Base-by-base conservation (phyloP, 345 rosid species). In the Passiflora organensis region DNA sequence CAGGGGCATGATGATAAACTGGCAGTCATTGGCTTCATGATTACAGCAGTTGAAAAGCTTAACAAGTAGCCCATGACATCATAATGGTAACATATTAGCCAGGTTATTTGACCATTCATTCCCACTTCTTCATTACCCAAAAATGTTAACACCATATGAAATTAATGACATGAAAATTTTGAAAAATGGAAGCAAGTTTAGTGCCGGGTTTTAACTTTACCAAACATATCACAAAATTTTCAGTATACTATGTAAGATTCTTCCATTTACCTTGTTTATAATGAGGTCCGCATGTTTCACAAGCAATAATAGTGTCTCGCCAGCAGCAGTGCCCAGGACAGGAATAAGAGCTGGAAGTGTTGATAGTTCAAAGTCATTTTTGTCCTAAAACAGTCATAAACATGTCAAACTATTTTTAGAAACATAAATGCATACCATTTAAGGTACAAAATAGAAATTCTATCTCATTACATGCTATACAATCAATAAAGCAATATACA, bases 261-360 rank as follows among this genome's bases (percentile, higher is more conserved):
- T n/a, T 58, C 13, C 15, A 25, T 0, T 47, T 77, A 86, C 97
- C 97, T 89, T 93, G 77, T 74, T 85, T 55, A 70, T 80, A 55
- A 93, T 89, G 72, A 86, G 91, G 53, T 93, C 96, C n/a, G 95
- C 89, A 47, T 79, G 84, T 80, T 82, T 89, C 64, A 89, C 82
- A 70, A 93, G 91, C 77, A 93, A 69, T 70, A 93, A 78, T 45
- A 89, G 58, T 28, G 99, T 82, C 75, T 93, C 99, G 1, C 99
- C 97, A 1, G 95, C 70, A 43, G 99, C 99, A 66, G 86, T 78
- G 69, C 79, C 86, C 64, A 89, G 70, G 70, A 89, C 95, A 59
- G 99, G 99, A 62, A 83, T 75, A 49, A 93, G 97, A 73, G 95
- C 95, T 23, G 99, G 97, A 24, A 89, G 76, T 9, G 99, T 93